Evolutionary conservation across 495 filamentous ascomycete genomes (phyloP), one percentile per base, ranked within the genome.

Genomic region (Xylaria intraflava): DNA sequence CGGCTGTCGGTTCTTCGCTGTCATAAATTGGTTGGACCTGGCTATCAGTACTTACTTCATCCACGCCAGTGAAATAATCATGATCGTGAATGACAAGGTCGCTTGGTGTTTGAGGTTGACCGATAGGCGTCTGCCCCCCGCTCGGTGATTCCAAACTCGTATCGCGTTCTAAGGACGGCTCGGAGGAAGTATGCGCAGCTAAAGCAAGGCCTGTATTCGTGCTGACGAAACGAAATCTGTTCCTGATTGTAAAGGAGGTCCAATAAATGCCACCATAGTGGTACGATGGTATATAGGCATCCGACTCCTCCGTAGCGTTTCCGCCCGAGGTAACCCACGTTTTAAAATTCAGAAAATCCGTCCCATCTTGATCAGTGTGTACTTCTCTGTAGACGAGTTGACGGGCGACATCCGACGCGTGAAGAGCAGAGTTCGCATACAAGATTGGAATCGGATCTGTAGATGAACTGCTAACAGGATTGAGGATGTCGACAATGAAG

Each of bases 401-500:
- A 26, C 82, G 65, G 9, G 84, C 56, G 8, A 62, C 59, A 20
- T 67, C 65, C 23, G 72, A 70, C 1, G 72, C 67, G 46, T 78
- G 76, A 38, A 89, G 66, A 1, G 80, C 69, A 20, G 75, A 68
- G 58, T 88, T 89, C 2, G 77, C 74, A 65, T 79, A 87, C 0
- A 84, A 40, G 7, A 84, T 69, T 14, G 74, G 70, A 19, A 87
- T 64, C 19, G 73, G 67, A 0, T 74, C 79, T 0, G 58, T 54
- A 3, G 80, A 68, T 26, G 60, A 69, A 55, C 63, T 77, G 60
- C 81, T 82, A n/a, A 62, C 59, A 6, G 70, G 53, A 52, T 83
- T 79, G 27, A 64, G 71, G 8, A 85, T 67, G 53, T 89, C 85
- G 14, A 87, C 66, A 48, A 88, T 74, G 58, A 89, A 87, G 6